These are phyloP conservation scores for Pythium sp. DNA, from an alignment of 352 stramenopile genomes.

Conservation along the genomic window DNA sequence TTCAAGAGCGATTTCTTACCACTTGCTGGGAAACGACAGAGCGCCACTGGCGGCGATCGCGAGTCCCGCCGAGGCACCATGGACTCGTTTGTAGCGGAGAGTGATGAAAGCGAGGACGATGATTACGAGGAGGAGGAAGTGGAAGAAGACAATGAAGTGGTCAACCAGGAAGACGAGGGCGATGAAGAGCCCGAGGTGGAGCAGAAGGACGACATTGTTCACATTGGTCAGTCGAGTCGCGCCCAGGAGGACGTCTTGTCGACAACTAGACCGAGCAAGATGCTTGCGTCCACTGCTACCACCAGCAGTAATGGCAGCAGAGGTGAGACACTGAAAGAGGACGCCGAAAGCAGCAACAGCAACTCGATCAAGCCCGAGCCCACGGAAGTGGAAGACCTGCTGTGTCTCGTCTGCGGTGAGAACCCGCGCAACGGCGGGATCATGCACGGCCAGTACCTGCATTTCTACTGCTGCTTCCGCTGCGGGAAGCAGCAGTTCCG, in stretches of 20 bases:
- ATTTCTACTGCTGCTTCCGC: constrained; percentile 79
- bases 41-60: not conserved
- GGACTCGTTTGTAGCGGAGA: constrained; percentile 63
- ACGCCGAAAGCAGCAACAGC: not conserved
- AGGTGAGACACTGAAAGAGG: not conserved
- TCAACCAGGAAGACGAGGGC: not conserved
- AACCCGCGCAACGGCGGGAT: constrained; percentile 62
- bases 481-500: constrained; percentile 69
- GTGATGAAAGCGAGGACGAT: constrained; percentile 39
- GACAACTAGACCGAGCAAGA: not conserved
- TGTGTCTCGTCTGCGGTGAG: constrained; percentile 65
- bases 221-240: not conserved
- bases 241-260: not conserved
- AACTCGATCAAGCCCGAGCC: not conserved
- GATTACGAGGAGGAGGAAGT: constrained; percentile 37
- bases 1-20: constrained; percentile 54
- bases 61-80: constrained; percentile 45
- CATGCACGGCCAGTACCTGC: constrained; percentile 75
- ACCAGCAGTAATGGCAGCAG: not conserved
- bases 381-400: constrained; percentile 45
- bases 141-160: constrained; percentile 17
- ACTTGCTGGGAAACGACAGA: not conserved
- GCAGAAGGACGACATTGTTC: not conserved
- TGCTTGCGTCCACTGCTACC: not conserved
- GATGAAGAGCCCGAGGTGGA: constrained; percentile 8